Evolutionary conservation across 768 basidiomycete genomes (phyloP), one percentile per base, ranked within the genome.

Genomic region (Phylloporus arenicola): DNA sequence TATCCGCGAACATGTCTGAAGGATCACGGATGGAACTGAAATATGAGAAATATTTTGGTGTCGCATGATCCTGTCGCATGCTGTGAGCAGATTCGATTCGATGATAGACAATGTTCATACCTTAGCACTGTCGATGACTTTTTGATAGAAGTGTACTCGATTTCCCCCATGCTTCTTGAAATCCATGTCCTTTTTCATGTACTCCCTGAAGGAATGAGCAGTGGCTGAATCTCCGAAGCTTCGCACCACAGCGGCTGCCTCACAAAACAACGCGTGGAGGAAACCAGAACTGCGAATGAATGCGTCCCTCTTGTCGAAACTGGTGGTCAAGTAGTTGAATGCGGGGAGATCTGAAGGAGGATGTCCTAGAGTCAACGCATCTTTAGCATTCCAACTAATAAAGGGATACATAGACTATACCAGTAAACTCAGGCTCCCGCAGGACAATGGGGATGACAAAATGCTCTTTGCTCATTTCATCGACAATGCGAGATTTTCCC

Each of bases 1-100:
- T 0, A 17, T n/a, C 35, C 7, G 8, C 2, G 35, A 6, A 2
- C 6, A 7, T n/a, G n/a, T 2, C 6, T 0, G n/a, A 9, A 31
- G 30, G 5, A 31, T 31, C 13, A 12, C 10, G 9, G n/a, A 6
- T 7, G 7, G 9, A 30, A 17, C 35, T 10, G 17, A 35, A 35
- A 35, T 35, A 17, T 10, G 7, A 1, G 1, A 9, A 16, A 8
- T 35, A 35, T 17, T 8, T n/a, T 35, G 35, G 16, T 16, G 4
- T 10, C 6, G n/a, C 7, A 35, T 3, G 6, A 17, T 35, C 35
- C 35, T 17, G 6, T 35, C 35, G 4, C 7, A 10, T 8, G 0
- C 16, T n/a, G n/a, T 35, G 16, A 35, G n/a, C 7, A 3, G 16
- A 10, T 9, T 5, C 0, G 35, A 35, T 35, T 17, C 17, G 10